These are phyloP conservation scores for Adansonia madagascariensis DNA, from an alignment of 441 rosid species.

Conservation along the genomic window DNA sequence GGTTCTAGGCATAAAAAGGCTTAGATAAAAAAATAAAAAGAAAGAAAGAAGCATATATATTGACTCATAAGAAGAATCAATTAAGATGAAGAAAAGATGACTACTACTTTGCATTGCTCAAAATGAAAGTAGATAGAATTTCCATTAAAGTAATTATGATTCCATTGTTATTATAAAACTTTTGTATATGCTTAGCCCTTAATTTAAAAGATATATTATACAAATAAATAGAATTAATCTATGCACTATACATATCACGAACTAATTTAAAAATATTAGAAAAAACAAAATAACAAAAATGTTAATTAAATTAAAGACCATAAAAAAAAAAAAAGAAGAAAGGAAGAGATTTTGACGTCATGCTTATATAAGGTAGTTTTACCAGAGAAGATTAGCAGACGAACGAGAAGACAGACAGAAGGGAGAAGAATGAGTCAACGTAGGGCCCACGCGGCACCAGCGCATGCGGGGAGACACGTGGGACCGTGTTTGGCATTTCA, in stretches of 20 bases:
- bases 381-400: not conserved
- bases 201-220: not conserved
- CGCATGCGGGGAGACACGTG: conserved; percentile 40
- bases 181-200: not conserved
- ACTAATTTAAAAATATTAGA: too few species aligned
- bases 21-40: not conserved
- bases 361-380: conserved; percentile 5
- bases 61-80: not conserved
- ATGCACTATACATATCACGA: too few species aligned
- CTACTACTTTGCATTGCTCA: not conserved
- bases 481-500: conserved; percentile 30
- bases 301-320: not conserved
- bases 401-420: not conserved
- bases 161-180: not conserved
- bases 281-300: too few species aligned
- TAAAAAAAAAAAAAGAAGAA: not conserved
- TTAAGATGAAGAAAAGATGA: not conserved
- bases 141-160: not conserved
- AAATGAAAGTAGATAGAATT: too few species aligned
- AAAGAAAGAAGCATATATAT: not conserved
- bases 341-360: conserved; percentile 20
- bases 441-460: conserved; percentile 44
- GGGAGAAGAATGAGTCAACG: conserved; percentile 33
- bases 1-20: not conserved
- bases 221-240: too few species aligned